phyloP scores from a whole-genome alignment of 2,329 filamentous ascomycete species.

The Colletotrichum phormii region DNA sequence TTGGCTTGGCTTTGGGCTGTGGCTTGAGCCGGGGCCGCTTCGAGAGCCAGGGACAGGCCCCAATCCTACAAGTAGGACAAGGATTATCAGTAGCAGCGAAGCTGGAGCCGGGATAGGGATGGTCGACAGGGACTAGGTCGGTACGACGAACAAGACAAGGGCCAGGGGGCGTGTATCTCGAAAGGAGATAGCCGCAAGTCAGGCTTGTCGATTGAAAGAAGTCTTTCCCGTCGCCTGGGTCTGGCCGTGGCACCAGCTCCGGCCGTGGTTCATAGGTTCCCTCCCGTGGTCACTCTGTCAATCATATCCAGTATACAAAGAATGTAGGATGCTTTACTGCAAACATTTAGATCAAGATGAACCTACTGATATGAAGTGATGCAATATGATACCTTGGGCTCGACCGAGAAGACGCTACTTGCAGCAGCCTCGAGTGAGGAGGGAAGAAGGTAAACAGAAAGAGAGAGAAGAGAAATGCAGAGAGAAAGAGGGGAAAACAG shows the following conservation, averaged over 20 bases:
- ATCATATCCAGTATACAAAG: background rate
- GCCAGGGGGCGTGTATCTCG: constrained; percentile 15
- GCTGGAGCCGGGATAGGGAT: constrained; percentile 18
- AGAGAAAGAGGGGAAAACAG: background rate
- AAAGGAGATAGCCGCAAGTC: constrained; percentile 21
- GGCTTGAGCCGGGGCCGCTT: constrained; percentile 25
- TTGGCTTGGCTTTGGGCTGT: constrained; percentile 30
- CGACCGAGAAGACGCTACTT: background rate
- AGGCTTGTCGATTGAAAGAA: constrained; percentile 12
- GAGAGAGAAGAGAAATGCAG: background rate
- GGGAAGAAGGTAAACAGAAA: background rate
- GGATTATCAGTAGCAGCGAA: constrained; percentile 4
- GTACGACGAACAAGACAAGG: background rate
- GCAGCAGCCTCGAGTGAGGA: background rate
- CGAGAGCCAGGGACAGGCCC: constrained; percentile 23
- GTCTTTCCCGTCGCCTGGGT: constrained; percentile 20
- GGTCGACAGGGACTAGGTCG: background rate
- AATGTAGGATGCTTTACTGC: background rate
- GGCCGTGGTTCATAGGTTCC: background rate
- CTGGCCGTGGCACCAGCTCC: background rate
- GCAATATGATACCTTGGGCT: background rate
- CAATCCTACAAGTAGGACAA: background rate
- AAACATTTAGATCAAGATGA: background rate
- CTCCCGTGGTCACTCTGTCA: background rate
- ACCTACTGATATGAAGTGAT: background rate